A percentile compares a stretch with the other conserved stretches of the same genome.
These are phyloP conservation scores for California macrophylla DNA, from an alignment of 441 rosid genomes.

Conservation along the genomic window DNA sequence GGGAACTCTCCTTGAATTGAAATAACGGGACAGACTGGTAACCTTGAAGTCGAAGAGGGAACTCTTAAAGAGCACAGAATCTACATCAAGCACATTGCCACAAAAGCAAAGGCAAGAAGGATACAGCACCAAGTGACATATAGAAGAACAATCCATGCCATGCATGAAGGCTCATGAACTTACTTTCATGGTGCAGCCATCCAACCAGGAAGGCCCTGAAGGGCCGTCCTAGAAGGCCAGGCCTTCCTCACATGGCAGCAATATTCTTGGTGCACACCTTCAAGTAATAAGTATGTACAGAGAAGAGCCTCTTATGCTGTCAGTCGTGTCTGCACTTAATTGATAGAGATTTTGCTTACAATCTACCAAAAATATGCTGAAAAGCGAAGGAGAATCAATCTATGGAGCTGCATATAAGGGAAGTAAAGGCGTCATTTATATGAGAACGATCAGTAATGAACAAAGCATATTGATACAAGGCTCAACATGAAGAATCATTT, in stretches of 20 bases:
- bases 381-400: too few species aligned
- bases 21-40: too few species aligned
- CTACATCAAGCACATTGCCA: background rate
- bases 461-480: too few species aligned
- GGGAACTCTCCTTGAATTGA: background rate
- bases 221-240: background rate
- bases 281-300: too few species aligned
- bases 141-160: background rate
- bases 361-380: too few species aligned
- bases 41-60: conserved; percentile 1
- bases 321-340: too few species aligned
- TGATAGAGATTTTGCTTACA: background rate
- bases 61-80: background rate
- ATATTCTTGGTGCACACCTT: background rate
- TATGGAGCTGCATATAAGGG: too few species aligned
- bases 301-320: too few species aligned
- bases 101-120: background rate
- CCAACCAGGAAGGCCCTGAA: background rate
- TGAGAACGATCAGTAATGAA: too few species aligned
- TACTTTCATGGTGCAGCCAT: background rate
- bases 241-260: background rate
- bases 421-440: too few species aligned
- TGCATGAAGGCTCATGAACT: too few species aligned
- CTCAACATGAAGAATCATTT: too few species aligned
- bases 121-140: background rate